Evolutionary conservation across 2,329 filamentous ascomycete species (phyloP).

Genomic region (Pseudogymnoascus sp.): DNA sequence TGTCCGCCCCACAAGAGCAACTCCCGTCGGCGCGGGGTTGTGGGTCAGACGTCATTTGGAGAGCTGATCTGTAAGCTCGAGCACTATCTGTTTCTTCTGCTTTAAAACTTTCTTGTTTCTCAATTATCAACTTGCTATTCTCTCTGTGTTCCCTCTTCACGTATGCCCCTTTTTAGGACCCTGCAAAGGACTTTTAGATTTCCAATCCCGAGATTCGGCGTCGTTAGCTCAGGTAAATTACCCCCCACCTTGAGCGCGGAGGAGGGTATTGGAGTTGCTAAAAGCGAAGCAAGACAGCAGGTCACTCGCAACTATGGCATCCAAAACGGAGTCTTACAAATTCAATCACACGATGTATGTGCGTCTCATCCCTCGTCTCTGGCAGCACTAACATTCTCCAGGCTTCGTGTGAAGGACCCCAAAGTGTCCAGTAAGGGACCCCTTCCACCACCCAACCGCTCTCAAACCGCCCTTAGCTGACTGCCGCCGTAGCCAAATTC

Average conservation of each 20-base stretch:
- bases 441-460: background rate
- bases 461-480: background rate
- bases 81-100: background rate
- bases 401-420: constrained; percentile 92
- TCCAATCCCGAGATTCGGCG: background rate
- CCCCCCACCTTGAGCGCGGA: background rate
- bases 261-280: background rate
- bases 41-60: constrained; percentile 3
- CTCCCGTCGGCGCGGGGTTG: background rate
- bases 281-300: constrained; percentile 19
- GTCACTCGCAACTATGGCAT: constrained; percentile 40
- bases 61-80: background rate
- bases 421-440: constrained; percentile 57
- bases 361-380: background rate
- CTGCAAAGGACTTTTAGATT: constrained; percentile 18
- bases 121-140: background rate
- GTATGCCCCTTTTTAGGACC: constrained; percentile 20
- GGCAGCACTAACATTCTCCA: constrained; percentile 31
- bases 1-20: constrained; percentile 2
- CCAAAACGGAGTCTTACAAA: constrained; percentile 71
- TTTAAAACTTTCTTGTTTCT: constrained; percentile 9
- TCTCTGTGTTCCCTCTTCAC: background rate
- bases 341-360: constrained; percentile 78
- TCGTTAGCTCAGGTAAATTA: constrained; percentile 4
- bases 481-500: constrained; percentile 60